phyloP scores from a whole-genome alignment of 768 basidiomycete genomes.

The Xerocomellus intermedius region DNA sequence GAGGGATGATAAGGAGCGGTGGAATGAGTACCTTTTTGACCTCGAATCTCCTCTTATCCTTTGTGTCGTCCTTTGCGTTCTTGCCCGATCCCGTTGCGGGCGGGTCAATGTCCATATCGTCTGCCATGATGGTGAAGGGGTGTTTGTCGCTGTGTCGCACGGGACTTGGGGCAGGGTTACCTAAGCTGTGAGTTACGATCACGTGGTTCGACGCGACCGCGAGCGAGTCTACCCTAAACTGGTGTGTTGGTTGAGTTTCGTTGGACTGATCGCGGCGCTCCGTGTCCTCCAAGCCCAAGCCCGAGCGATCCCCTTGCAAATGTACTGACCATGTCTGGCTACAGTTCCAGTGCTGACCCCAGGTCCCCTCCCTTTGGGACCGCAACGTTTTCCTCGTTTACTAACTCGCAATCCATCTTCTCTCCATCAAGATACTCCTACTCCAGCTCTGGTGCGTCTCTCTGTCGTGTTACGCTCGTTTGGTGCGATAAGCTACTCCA shows the following conservation, averaged over 20 bases:
- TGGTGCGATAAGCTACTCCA: constrained; percentile 20
- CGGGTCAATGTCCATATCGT: constrained; percentile 71
- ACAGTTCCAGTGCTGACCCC: constrained; percentile 40
- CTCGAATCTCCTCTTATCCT: constrained; percentile 87
- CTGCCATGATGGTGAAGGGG: constrained; percentile 43
- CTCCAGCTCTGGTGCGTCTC: constrained; percentile 49
- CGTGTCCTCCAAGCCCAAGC: constrained; percentile 20
- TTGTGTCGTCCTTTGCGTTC: constrained; percentile 52
- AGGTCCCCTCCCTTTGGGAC: constrained; percentile 67
- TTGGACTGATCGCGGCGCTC: background rate
- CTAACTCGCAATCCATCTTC: constrained; percentile 51
- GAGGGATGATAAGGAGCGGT: background rate
- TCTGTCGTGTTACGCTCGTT: background rate
- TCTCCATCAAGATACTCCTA: constrained; percentile 63
- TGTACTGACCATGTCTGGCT: constrained; percentile 41
- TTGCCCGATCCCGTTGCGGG: constrained; percentile 37
- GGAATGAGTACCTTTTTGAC: constrained; percentile 85
- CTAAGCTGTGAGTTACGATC: constrained; percentile 17
- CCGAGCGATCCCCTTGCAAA: constrained; percentile 13
- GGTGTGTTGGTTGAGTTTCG: constrained; percentile 27
- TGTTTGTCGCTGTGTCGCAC: background rate
- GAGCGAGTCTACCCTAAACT: constrained; percentile 40
- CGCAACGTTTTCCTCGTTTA: constrained; percentile 52
- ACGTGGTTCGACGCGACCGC: constrained; percentile 42
- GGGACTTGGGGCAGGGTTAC: constrained; percentile 3